Evolutionary conservation across 495 filamentous ascomycete genomes (phyloP), one percentile per base, ranked within the genome.

Genomic region (Penicillium macrosclerotiorum): DNA sequence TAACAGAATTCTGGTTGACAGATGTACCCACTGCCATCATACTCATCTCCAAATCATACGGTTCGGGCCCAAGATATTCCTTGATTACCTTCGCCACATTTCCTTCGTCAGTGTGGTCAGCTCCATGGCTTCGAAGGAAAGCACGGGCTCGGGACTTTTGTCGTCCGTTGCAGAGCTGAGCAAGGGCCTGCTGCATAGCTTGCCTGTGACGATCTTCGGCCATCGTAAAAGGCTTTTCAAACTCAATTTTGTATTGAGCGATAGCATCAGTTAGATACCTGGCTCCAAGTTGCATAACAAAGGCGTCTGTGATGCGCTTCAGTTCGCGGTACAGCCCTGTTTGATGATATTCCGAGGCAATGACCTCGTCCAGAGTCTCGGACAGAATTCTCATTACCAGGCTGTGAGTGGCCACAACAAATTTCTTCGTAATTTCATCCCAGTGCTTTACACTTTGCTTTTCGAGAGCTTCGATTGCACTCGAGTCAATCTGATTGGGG

Each of bases 21-120:
- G 32, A 30, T 17, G 0, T 4, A 57, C 74, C 52, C 58, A 78
- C 75, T 1, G 76, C 71, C 60, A 84, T 74, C 49, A 76, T 75
- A 1, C 69, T 56, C 0, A 84, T 42, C 29, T 81, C 76, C 3
- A 67, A 57, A 0, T 34, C 19, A 33, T 67, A 80, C 0, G 44
- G 44, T 32, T 84, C 80, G 0, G 57, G 42, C 0, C 64, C 68
- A 2, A 81, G 59, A 2, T 70, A 57, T 0, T 45, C 26, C 4
- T 61, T 68, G 16, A 47, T 57, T 5, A 46, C 38, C 16, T 35
- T 64, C 36, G 11, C 50, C 11, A 16, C 47, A 25, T n/a, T 49
- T 16, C 13, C 55, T 31, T 18, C 48, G 3, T 58, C 56, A 0
- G 29, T 35, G 1, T 33, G 24, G 1, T 37, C 42, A 8, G 48